Evolutionary conservation across 805 yeast genomes (phyloP).

Genomic region (Saturnispora serradocipensis): DNA sequence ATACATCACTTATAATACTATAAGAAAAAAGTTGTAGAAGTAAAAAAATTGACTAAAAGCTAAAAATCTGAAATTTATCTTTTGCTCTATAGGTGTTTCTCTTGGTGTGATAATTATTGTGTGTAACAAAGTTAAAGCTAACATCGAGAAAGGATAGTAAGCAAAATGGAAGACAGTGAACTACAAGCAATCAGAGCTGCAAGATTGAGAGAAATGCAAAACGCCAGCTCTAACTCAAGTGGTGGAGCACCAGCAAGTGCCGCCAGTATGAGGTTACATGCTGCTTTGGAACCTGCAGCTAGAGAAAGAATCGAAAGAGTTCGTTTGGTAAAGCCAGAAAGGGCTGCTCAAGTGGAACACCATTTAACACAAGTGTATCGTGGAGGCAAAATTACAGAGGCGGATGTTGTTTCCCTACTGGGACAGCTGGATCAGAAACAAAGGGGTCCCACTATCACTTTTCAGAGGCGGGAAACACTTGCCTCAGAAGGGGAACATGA

Average conservation of each 20-base stretch:
- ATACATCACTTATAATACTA: too few species aligned
- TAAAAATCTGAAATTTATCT: not conserved
- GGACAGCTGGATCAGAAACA: constrained; percentile 75
- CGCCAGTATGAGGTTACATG: constrained; percentile 31
- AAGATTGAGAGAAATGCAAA: constrained; percentile 76
- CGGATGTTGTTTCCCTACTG: constrained; percentile 72
- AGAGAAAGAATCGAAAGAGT: constrained; percentile 83
- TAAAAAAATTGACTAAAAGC: not conserved
- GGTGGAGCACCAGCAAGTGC: constrained; percentile 7
- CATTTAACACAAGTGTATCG: constrained; percentile 63
- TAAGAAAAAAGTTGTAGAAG: too few species aligned
- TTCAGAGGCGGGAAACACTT: constrained; percentile 52
- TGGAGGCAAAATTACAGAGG: constrained; percentile 76
- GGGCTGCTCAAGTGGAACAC: constrained; percentile 82
- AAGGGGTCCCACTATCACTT: constrained; percentile 48
- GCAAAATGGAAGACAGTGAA: constrained; percentile 76
- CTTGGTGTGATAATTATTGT: not conserved
- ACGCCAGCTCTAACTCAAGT: constrained; percentile 12
- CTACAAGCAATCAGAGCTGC: constrained; percentile 87
- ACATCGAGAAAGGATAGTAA: not conserved
- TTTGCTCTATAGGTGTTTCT: not conserved
- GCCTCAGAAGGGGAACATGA: constrained; percentile 22
- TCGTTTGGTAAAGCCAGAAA: constrained; percentile 79
- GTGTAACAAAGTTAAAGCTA: not conserved
- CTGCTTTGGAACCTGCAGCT: constrained; percentile 72